Evolutionary conservation across 1,284 basidiomycete genomes (phyloP), one percentile per base, ranked within the genome.

Genomic region (Inonotus hispidus): DNA sequence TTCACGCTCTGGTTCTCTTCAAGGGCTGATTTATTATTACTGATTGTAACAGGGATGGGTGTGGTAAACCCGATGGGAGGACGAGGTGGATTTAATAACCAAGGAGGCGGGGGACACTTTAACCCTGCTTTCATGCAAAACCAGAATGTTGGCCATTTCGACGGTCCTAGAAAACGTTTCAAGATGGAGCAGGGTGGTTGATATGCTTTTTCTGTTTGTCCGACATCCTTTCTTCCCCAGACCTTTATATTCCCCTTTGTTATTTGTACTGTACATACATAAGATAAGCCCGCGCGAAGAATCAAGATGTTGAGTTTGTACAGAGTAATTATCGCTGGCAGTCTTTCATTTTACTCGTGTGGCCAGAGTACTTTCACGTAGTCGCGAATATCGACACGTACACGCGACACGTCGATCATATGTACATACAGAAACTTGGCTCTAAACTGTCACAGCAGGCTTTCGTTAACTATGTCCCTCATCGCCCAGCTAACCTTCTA

Each of bases 91-190:
- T 80, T 81, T 69, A 75, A 73, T 63, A 75, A 75, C 65, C 60
- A 61, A n/a, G 41, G 32, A 29, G 76, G 80, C 67, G 73, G 73
- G 62, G 85, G 85, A 16, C 85, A 88, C 72, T 83, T 86, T 74
- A 88, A 88, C 70, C 85, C 86, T 10, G 85, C 84, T 38, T 89
- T 89, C 70, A 84, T 87, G 76, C 80, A 79, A 69, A 78, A 75
- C 27, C 73, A 72, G 27, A 73, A 72, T 13, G 72, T 71, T 38
- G 75, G 74, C 55, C 74, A 75, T 65, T 74, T 73, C 64, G 79
- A 82, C 66, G 82, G 81, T 47, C 79, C 81, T 38, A 75, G 81
- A 69, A 87, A 87, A 65, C 73, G 81, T 43, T 81, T 76, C 69
- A 75, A 77, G 65, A 71, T 75, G 60, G 80, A 82, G 41, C 61